Percentiles rank a stretch among this genome's conserved stretches.
Conservation (phyloP, 2,329 filamentous ascomycete species). For the Phoma sp. region DNA sequence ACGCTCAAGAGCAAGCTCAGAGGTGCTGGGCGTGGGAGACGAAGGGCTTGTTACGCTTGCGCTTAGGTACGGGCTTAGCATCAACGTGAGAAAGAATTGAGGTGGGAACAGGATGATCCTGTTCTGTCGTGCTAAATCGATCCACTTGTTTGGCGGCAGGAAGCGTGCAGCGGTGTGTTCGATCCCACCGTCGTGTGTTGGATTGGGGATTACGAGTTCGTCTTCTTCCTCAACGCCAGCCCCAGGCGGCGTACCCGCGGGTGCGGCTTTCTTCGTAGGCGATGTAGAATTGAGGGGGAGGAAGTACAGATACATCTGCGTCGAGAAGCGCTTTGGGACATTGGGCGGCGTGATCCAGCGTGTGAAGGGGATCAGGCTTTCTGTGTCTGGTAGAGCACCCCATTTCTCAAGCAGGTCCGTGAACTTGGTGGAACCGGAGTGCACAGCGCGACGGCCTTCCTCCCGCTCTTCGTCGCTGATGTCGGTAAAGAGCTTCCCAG, state of each 20-base stretch:
- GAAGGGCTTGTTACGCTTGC: slow-evolving; percentile 36
- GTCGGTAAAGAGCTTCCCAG: slow-evolving; percentile 63
- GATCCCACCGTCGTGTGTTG: slow-evolving; percentile 72
- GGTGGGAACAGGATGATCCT: slow-evolving; percentile 89
- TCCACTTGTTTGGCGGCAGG: slow-evolving; percentile 71
- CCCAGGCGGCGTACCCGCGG: slow-evolving; percentile 40
- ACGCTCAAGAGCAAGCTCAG: slow-evolving; percentile 50
- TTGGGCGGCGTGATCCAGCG: slow-evolving; percentile 86
- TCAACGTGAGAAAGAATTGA: slow-evolving; percentile 75
- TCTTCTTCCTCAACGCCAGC: slow-evolving; percentile 37
- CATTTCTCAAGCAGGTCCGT: slow-evolving; percentile 65
- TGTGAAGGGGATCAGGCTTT: slow-evolving; percentile 79
- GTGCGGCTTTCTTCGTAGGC: slow-evolving; percentile 40
- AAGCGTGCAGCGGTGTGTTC: slow-evolving; percentile 80
- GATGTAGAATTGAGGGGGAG: slow-evolving; percentile 63
- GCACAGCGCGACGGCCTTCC: slow-evolving; percentile 70
- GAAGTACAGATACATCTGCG: slow-evolving; percentile 96
- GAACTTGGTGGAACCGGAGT: slow-evolving; percentile 70
- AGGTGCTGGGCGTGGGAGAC: slow-evolving; percentile 31
- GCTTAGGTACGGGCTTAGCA: slow-evolving; percentile 62
- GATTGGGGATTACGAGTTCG: slow-evolving; percentile 68
- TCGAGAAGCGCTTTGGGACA: slow-evolving; percentile 80
- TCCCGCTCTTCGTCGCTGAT: slow-evolving; percentile 67
- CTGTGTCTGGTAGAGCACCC: slow-evolving; percentile 69
- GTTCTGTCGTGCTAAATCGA: slow-evolving; percentile 65